Conservation (phyloP, 73 alveolate species). For the Uronychia binucleata region DNA sequence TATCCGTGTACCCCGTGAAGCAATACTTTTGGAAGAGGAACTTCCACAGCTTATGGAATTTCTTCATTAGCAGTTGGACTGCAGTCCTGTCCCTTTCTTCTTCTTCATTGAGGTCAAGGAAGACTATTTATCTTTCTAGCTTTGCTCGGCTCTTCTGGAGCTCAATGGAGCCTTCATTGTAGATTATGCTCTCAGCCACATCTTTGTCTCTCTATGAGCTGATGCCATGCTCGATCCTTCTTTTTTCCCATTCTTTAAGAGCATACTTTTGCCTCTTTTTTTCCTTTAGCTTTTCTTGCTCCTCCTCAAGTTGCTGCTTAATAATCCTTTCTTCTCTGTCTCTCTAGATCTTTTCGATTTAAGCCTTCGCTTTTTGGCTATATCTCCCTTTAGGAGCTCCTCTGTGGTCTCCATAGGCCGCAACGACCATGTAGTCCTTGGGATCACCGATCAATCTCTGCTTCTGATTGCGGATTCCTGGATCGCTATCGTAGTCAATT, state of each 20-base stretch:
- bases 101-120: slow-evolving; percentile 56
- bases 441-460: not conserved
- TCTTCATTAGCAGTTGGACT: slow-evolving; percentile 39
- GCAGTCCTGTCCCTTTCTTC: slow-evolving; percentile 65
- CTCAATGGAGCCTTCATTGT: slow-evolving; percentile 63
- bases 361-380: slow-evolving; percentile 62
- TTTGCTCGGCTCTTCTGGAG: slow-evolving; percentile 20
- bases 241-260: slow-evolving; percentile 63
- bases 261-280: slow-evolving; percentile 37
- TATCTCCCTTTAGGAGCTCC: slow-evolving; percentile 8
- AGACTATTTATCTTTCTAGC: slow-evolving; percentile 3
- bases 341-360: slow-evolving; percentile 50
- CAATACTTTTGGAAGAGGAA: slow-evolving; percentile 69
- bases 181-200: slow-evolving; percentile 31
- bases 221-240: slow-evolving; percentile 48
- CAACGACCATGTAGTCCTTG: not conserved
- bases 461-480: not conserved
- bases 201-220: slow-evolving; percentile 29
- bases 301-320: slow-evolving; percentile 49
- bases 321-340: slow-evolving; percentile 43
- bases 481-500: not conserved
- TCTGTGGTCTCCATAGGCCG: not conserved
- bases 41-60: slow-evolving; percentile 63
- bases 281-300: slow-evolving; percentile 32
- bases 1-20: slow-evolving; percentile 45